Base-by-base conservation (phyloP, 176 grass and related monocot species). In the Aechmea fasciata region DNA sequence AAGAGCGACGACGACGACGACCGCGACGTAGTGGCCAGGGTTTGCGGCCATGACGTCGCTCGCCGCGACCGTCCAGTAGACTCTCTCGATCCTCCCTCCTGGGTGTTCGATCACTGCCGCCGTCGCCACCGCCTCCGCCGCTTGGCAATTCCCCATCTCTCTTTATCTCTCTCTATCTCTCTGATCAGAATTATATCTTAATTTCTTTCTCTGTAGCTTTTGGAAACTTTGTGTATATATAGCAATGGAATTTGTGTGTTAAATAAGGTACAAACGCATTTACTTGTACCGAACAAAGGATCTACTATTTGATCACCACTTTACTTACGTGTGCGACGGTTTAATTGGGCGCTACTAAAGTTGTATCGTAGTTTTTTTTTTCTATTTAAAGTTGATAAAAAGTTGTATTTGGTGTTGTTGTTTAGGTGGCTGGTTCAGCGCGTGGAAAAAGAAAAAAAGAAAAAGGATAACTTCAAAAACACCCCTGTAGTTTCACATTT, bases 81-180 rank as follows among this genome's bases (percentile, higher is more conserved):
- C 75, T 24, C 83, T 75, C 80, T 93, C 85, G 10, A 89, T 69
- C 70, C 85, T 89, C 24, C 90, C 90, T 49, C 80, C 83, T 0
- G 90, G 83, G 71, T 86, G 90, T 67, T 93, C 80, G 74, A 93
- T 81, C 83, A 93, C 77, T 83, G 76, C 90, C 12, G 83, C 73
- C 67, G 74, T 86, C 12, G 83, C 73, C 64, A 70, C 79, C 67
- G 63, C 80, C 33, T 89, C 83, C n/a, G 86, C 90, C 73, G 86
- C 90, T 73, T 93, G 90, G 67, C 90, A 93, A 66, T 93, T 93
- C 3, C 90, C 90, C 90, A 93, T 92, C 69, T 17, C 52, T 19
- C 14, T 57, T 3, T n/a, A n/a, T 57, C 53, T 18, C 15, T 19
- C 15, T 57, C 54, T 18, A 12, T 55, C 52, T 55, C 52, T 55